Evolutionary conservation across 768 basidiomycete species (phyloP), one percentile per base, ranked within the genome.

Genomic region (Mycena sanguinolenta): DNA sequence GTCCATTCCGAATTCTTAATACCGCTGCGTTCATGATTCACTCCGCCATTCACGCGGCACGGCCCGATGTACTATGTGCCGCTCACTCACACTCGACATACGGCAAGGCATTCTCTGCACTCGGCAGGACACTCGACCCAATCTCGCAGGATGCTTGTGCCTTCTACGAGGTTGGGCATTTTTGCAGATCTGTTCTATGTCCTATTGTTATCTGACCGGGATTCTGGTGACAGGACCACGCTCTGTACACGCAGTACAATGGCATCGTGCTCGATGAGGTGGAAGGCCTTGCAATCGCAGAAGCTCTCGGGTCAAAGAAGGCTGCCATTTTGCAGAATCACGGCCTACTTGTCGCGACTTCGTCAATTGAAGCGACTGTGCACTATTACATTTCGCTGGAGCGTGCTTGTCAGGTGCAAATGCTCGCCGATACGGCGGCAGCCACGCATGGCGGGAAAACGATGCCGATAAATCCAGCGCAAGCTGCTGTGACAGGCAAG

Each of bases 101-200:
- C 75, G 88, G 87, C 42, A 87, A 85, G 73, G 85, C 86, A 0
- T 89, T 85, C 77, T 84, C 84, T 10, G 77, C 84, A 12, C 81
- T 87, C 28, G 85, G 86, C 17, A 80, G 77, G 32, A 77, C 79
- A 17, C 76, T 86, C 42, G 83, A 86, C 36, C 81, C 84, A 73
- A 79, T 84, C 49, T 82, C 82, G 9, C 85, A 86, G 74, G 86
- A 86, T 64, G 72, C 82, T 13, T 85, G 84, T 64, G 79, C 80
- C 4, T 84, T 87, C 73, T 83, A 83, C 69, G 74, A 85, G 55
- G 62, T 74, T 25, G 28, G 44, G 30, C 34, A 16, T 46, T 4
- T 19, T 2, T 50, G 5, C 27, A 13, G 2, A 23, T 17, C 39
- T 4, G 39, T 34, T n/a, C 32, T 34, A 46, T 21, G 23, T 23